Evolutionary conservation across 768 basidiomycete genomes (phyloP).

Genomic region (Collybia nuda): DNA sequence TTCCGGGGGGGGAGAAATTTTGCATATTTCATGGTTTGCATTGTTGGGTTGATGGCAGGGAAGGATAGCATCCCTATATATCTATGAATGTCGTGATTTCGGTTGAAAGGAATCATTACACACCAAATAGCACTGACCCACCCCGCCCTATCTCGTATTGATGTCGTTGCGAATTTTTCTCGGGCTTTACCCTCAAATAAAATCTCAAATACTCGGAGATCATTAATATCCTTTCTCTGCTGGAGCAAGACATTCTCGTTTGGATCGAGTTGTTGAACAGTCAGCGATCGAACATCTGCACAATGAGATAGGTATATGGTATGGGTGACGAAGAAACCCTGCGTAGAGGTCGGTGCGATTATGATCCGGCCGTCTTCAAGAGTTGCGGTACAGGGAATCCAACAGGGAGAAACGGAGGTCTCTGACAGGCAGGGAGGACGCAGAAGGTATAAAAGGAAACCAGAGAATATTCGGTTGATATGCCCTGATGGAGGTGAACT

Average conservation of each 20-base stretch:
- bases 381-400: constrained; percentile 46
- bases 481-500: constrained; percentile 10
- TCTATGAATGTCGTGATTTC: neutral
- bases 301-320: constrained; percentile 52
- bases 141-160: constrained; percentile 61
- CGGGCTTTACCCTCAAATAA: constrained; percentile 48
- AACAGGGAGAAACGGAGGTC: constrained; percentile 34
- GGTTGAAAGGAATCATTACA: constrained; percentile 14
- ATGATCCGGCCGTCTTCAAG: constrained; percentile 36
- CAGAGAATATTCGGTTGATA: constrained; percentile 19
- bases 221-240: constrained; percentile 29
- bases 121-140: constrained; percentile 81
- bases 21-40: neutral
- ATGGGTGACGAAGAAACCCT: constrained; percentile 33
- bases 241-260: constrained; percentile 48
- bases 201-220: constrained; percentile 64
- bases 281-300: constrained; percentile 63
- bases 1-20: neutral
- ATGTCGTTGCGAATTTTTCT: constrained; percentile 63
- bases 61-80: constrained; percentile 58
- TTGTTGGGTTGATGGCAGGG: constrained; percentile 23
- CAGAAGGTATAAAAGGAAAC: constrained; percentile 51
- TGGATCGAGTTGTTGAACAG: constrained; percentile 35
- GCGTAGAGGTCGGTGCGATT: constrained; percentile 45
- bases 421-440: constrained; percentile 17